Conservation (phyloP, 163 green algal genomes). For the Scenedesmus sp. region DNA sequence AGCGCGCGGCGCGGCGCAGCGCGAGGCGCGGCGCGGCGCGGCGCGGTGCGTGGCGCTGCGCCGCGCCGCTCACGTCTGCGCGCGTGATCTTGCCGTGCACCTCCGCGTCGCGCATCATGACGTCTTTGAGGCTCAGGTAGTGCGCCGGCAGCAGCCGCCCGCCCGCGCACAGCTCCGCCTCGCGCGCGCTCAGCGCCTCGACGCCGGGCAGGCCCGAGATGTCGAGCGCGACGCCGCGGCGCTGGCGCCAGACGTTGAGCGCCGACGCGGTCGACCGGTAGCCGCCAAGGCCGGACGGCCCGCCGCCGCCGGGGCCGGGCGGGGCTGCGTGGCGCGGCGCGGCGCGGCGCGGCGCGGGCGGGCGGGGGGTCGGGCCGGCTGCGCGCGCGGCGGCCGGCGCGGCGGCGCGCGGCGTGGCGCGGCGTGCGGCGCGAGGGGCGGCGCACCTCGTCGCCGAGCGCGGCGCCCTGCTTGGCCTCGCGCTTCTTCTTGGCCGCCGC, state of each 20-base stretch:
- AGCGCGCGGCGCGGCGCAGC: no score
- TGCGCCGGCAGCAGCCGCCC: constrained; percentile 81
- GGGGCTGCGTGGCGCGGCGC: no score
- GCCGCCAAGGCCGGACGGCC: constrained; percentile 17
- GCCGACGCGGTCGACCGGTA: constrained; percentile 27
- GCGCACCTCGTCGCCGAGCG: no score
- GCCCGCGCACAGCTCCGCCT: constrained; percentile 80
- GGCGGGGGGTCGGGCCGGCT: no score
- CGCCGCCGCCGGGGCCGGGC: no score
- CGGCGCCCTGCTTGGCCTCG: no score
- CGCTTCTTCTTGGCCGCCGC: constrained; percentile 18
- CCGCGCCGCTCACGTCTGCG: constrained; percentile 48
- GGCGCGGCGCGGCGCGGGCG: no score
- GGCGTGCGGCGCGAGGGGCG: no score
- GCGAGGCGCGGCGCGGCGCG: no score
- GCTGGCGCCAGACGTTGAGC: constrained; percentile 62
- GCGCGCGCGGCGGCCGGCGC: no score
- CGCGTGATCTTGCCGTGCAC: constrained; percentile 56
- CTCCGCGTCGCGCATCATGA: constrained; percentile 69
- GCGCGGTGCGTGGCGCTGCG: no score
- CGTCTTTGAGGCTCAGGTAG: constrained; percentile 89
- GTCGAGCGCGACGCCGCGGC: constrained; percentile 72
- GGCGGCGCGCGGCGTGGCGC: no score
- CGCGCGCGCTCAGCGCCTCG: constrained; percentile 58
- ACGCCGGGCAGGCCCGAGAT: constrained; percentile 75